phyloP scores from a whole-genome alignment of 1,284 basidiomycete species.

The Porphyrellus sp. region DNA sequence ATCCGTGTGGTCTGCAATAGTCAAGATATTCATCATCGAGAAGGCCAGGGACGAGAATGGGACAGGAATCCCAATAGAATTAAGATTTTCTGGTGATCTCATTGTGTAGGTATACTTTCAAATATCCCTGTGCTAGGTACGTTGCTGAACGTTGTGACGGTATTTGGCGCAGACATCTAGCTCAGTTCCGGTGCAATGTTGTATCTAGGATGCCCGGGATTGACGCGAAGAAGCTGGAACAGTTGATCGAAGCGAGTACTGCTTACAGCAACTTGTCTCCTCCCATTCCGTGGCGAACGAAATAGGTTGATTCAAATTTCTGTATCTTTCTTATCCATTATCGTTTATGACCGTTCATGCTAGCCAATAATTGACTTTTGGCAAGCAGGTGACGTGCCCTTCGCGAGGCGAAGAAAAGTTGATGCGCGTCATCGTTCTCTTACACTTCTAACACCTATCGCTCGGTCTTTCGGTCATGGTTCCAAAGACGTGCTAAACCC shows the following conservation, averaged over 20 bases:
- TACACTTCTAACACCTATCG: too few relatives aligned
- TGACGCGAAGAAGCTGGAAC: conserved; percentile 12
- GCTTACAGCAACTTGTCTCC: background rate
- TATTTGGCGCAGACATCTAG: conserved; percentile 15
- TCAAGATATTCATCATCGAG: conserved; percentile 19
- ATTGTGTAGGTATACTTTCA: conserved; percentile 16
- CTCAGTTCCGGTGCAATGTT: conserved; percentile 23
- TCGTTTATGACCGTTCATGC: too few relatives aligned
- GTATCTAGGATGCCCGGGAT: background rate
- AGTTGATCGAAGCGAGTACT: conserved; percentile 16
- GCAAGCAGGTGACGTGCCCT: too few relatives aligned
- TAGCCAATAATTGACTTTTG: too few relatives aligned
- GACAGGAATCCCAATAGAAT: conserved; percentile 22
- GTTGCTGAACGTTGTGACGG: background rate
- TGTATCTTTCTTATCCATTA: too few relatives aligned
- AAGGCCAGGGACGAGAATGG: conserved; percentile 22
- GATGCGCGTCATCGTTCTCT: too few relatives aligned
- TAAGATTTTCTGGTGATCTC: conserved; percentile 11
- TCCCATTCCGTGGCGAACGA: too few relatives aligned
- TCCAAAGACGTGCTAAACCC: too few relatives aligned
- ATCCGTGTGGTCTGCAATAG: conserved; percentile 21
- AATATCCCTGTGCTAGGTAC: background rate
- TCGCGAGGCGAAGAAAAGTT: too few relatives aligned
- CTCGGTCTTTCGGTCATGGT: too few relatives aligned
- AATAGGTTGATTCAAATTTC: too few relatives aligned